Percentiles rank a stretch among this genome's conserved stretches.
phyloP scores from a whole-genome alignment of 495 filamentous ascomycete genomes.

The Elaphomyces granulatus region DNA sequence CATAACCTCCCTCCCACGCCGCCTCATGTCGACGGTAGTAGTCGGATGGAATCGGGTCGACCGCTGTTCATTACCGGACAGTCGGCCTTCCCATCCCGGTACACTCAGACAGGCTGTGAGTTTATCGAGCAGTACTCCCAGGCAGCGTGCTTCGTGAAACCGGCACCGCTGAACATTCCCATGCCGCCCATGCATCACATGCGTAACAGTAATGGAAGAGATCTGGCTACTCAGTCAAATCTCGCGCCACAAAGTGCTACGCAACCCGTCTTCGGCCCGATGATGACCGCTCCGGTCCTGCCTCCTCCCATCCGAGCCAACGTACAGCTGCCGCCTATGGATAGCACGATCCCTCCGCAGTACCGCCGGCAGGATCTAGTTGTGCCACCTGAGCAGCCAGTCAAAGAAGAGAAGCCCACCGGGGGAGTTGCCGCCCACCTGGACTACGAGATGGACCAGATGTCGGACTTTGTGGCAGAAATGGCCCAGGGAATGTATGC shows the following conservation, averaged over 20 bases:
- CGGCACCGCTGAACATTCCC: slow-evolving; percentile 27
- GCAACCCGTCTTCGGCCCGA: slow-evolving; percentile 28
- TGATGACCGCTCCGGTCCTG: slow-evolving; percentile 22
- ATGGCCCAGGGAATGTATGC: slow-evolving; percentile 76
- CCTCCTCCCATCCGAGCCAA: slow-evolving; percentile 32
- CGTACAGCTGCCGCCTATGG: slow-evolving; percentile 32
- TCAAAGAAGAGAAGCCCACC: slow-evolving; percentile 41
- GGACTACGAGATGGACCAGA: slow-evolving; percentile 97
- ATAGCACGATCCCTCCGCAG: slow-evolving; percentile 26
- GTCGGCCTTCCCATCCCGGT: slow-evolving; percentile 31
- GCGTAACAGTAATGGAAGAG: slow-evolving; percentile 16
- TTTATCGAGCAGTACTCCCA: slow-evolving; percentile 39
- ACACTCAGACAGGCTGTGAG: slow-evolving; percentile 33
- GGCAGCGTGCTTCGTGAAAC: slow-evolving; percentile 27
- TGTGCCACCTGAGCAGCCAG: slow-evolving; percentile 22
- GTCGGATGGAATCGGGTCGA: slow-evolving; percentile 27
- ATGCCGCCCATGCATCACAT: slow-evolving; percentile 18
- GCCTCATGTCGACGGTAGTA: slow-evolving; percentile 28
- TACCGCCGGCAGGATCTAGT: slow-evolving; percentile 31
- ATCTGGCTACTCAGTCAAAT: slow-evolving; percentile 17
- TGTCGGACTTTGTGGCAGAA: slow-evolving; percentile 94
- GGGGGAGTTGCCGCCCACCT: slow-evolving; percentile 92
- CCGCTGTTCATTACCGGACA: slow-evolving; percentile 28
- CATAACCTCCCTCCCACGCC: slow-evolving; percentile 34
- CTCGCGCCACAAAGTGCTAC: slow-evolving; percentile 7